Evolutionary conservation across 805 yeast species (phyloP).

Genomic region (Hanseniaspora clermontiae): DNA sequence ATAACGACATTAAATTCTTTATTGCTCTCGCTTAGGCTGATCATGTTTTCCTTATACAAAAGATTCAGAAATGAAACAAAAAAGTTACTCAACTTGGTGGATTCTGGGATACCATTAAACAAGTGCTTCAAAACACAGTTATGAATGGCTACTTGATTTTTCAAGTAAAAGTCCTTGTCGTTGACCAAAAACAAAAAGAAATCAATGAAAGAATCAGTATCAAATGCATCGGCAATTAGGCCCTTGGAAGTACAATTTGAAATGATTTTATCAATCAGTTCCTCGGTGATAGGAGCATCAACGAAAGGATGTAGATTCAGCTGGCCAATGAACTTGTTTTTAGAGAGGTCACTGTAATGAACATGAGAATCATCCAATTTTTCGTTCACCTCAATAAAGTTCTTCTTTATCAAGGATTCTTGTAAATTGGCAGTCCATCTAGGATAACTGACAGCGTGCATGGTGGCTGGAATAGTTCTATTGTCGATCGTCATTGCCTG

Average conservation of each 20-base stretch:
- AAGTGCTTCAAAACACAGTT: background rate
- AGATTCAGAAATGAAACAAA: background rate
- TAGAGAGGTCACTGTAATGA: background rate
- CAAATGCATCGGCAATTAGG: background rate
- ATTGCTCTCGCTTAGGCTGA: background rate
- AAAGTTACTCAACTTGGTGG: background rate
- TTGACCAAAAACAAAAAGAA: background rate
- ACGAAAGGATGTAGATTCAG: slow-evolving; percentile 1
- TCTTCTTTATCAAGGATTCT: background rate
- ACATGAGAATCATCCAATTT: background rate
- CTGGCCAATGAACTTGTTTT: background rate
- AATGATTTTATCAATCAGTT: background rate
- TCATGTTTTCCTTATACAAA: background rate
- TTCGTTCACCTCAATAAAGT: background rate
- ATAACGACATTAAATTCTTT: background rate
- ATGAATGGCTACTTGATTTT: background rate
- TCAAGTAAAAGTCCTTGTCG: background rate
- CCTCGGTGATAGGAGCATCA: background rate
- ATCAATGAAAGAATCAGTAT: background rate
- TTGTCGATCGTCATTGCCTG: background rate
- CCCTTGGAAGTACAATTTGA: background rate
- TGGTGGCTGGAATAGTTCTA: background rate
- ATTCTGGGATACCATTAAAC: slow-evolving; percentile 5
- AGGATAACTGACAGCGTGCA: background rate
- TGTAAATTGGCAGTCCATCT: slow-evolving; percentile 4